Conservation (phyloP, 257 asterid genomes). For the Thymus mandschuricus region DNA sequence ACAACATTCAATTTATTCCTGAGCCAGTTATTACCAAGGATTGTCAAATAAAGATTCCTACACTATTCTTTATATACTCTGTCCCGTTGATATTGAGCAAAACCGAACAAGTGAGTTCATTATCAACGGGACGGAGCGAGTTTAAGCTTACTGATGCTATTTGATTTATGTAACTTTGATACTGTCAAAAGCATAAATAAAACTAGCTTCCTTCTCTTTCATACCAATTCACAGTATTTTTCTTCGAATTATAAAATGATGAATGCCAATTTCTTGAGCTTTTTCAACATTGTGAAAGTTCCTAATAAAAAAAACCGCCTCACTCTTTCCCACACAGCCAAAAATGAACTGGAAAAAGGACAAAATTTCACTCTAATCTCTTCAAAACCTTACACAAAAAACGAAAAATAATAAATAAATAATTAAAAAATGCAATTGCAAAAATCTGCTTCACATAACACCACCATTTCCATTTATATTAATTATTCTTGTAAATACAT, state of each 20-base stretch:
- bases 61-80: neutral
- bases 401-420: neutral
- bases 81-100: too few relatives aligned
- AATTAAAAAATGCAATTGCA: conserved; percentile 2
- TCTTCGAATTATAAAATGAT: too few relatives aligned
- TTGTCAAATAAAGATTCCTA: conserved; percentile 18
- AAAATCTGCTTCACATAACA: neutral
- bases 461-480: neutral
- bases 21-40: conserved; percentile 26
- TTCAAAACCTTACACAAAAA: neutral
- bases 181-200: too few relatives aligned
- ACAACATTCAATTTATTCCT: conserved; percentile 22
- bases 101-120: too few relatives aligned
- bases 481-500: conserved; percentile 3
- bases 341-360: neutral
- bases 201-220: too few relatives aligned
- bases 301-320: too few relatives aligned
- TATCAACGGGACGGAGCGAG: too few relatives aligned
- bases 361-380: neutral
- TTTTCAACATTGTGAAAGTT: too few relatives aligned
- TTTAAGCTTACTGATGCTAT: too few relatives aligned
- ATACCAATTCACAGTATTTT: too few relatives aligned
- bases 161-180: too few relatives aligned
- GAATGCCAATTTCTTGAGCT: too few relatives aligned
- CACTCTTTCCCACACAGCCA: neutral